phyloP scores from a whole-genome alignment of 129 eudicot genomes.

The Scalesia atractyloides region DNA sequence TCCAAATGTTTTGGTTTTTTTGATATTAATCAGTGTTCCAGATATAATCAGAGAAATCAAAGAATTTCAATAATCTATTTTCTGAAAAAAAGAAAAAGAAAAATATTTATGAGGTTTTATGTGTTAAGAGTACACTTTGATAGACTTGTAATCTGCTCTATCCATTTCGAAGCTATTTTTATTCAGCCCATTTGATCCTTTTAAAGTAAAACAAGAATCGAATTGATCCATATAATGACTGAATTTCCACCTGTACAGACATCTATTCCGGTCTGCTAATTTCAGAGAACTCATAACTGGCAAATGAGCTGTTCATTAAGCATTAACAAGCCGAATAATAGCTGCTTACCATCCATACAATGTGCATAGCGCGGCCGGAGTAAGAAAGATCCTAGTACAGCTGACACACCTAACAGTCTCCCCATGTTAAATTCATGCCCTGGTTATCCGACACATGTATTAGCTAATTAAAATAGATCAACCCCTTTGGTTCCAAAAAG shows the following conservation, averaged over 20 bases:
- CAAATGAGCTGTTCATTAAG: constrained; percentile 13
- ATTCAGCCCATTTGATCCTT: constrained; percentile 5
- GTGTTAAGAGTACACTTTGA: not conserved
- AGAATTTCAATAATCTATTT: not conserved
- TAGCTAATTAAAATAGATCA: constrained; percentile 25
- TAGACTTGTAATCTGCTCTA: constrained; percentile 3
- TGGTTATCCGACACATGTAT: constrained; percentile 35
- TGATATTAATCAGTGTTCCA: not conserved
- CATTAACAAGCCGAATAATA: constrained; percentile 12
- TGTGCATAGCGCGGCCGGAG: constrained; percentile 40
- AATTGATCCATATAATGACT: not conserved
- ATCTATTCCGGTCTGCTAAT: constrained; percentile 10
- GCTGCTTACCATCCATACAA: constrained; percentile 54
- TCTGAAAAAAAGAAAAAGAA: not conserved
- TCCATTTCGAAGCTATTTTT: not conserved
- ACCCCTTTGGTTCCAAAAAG: constrained; percentile 12
- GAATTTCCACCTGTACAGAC: not conserved
- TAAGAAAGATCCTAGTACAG: constrained; percentile 49
- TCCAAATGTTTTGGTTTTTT: not conserved
- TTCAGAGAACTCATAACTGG: not conserved
- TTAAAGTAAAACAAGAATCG: not conserved
- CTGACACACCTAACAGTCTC: constrained; percentile 40
- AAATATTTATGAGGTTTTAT: not conserved
- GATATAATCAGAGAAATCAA: not conserved
- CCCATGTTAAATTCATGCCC: constrained; percentile 41